Percentiles rank a stretch among this genome's conserved stretches.
Evolutionary conservation across 2,329 filamentous ascomycete genomes (phyloP).

Genomic region (Phaeosphaeriaceae sp.): DNA sequence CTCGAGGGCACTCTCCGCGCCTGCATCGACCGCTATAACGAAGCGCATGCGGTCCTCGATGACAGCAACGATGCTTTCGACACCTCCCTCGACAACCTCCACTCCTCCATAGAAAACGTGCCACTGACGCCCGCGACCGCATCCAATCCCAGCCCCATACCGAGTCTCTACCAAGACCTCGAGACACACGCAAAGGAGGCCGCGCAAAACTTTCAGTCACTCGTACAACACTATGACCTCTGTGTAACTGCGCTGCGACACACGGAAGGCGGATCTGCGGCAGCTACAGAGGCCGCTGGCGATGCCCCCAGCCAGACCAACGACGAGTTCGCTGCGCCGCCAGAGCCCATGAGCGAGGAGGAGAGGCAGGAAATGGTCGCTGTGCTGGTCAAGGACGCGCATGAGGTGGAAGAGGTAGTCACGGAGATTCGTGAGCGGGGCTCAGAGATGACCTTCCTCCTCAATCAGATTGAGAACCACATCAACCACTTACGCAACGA

Average conservation of each 20-base stretch:
- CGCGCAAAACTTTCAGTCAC: conserved; percentile 78
- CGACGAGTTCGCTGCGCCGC: conserved; percentile 50
- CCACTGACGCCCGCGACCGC: conserved; percentile 36
- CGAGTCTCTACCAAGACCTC: conserved; percentile 60
- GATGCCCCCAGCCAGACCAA: conserved; percentile 40
- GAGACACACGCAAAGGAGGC: conserved; percentile 80
- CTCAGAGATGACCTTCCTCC: conserved; percentile 76
- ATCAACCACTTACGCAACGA: conserved; percentile 63
- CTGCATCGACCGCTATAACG: conserved; percentile 74
- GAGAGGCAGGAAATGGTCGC: conserved; percentile 84
- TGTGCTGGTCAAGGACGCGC: conserved; percentile 75
- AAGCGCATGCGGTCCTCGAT: conserved; percentile 66
- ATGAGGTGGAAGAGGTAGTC: conserved; percentile 68
- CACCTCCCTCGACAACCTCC: conserved; percentile 64
- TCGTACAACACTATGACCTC: conserved; percentile 89
- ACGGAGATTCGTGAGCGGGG: conserved; percentile 76
- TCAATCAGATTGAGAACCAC: conserved; percentile 68
- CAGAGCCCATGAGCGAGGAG: conserved; percentile 75
- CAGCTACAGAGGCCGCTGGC: conserved; percentile 45
- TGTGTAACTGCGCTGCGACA: conserved; percentile 91
- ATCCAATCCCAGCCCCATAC: conserved; percentile 50
- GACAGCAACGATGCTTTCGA: conserved; percentile 72
- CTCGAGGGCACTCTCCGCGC: conserved; percentile 72
- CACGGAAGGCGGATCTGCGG: conserved; percentile 69
- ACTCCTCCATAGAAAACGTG: conserved; percentile 44